Conservation (phyloP, 1,284 basidiomycete genomes). For the Xerocomus cyaneibrunnescens region DNA sequence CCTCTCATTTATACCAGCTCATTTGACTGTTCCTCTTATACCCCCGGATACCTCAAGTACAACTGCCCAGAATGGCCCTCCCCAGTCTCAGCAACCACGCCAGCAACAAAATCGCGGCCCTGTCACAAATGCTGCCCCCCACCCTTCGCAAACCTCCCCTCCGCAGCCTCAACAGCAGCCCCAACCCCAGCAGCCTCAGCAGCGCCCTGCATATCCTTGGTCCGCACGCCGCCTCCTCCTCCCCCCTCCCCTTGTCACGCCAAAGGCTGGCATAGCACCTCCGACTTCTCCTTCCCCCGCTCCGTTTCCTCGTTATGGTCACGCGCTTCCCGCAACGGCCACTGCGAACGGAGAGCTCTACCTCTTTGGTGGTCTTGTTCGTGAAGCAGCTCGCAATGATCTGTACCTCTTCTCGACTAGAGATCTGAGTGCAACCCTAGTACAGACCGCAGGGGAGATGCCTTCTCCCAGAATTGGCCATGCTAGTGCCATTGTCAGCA, state of each 20-base stretch:
- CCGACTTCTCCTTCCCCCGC: constrained; percentile 67
- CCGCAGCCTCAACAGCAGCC: constrained; percentile 26
- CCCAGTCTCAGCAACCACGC: constrained; percentile 37
- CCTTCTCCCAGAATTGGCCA: constrained; percentile 94
- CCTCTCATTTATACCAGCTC: constrained; percentile 9
- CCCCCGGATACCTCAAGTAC: constrained; percentile 17
- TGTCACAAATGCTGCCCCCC: constrained; percentile 24
- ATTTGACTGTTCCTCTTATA: constrained; percentile 7
- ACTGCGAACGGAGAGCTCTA: constrained; percentile 88
- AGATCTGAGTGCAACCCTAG: constrained; percentile 72
- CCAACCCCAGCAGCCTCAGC: constrained; percentile 35
- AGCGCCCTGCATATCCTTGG: constrained; percentile 77
- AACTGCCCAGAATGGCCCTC: constrained; percentile 23
- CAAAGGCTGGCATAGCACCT: constrained; percentile 58
- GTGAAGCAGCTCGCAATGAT: constrained; percentile 91
- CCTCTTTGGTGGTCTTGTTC: constrained; percentile 95
- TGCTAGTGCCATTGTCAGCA: constrained; percentile 93
- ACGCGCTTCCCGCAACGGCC: constrained; percentile 87
- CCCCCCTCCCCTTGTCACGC: constrained; percentile 60
- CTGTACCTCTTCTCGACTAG: constrained; percentile 87
- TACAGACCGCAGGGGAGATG: constrained; percentile 88
- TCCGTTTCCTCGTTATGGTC: constrained; percentile 97
- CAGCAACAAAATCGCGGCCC: constrained; percentile 29
- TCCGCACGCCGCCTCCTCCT: constrained; percentile 67
- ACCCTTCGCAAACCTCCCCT: constrained; percentile 28